Base-by-base conservation (phyloP, 495 filamentous ascomycete genomes). In the Aspergillus saccharolyticus region DNA sequence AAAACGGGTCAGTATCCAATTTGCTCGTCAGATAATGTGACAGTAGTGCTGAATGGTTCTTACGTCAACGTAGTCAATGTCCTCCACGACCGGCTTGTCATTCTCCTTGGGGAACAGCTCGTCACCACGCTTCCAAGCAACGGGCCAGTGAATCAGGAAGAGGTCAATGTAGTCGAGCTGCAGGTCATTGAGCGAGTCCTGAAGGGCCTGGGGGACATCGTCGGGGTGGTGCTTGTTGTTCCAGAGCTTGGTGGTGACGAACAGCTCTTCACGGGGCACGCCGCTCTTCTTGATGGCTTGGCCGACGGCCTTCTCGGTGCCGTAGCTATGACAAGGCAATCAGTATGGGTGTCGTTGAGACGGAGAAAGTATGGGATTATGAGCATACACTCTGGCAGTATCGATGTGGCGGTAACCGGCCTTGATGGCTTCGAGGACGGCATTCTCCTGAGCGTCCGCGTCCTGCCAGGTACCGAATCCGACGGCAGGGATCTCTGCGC, bases 181-280 rank as follows among this genome's bases (percentile, higher is more conserved):
- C 39, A 89, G 78, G 58, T 87, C 82, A 24, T 76, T 66, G 15
- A 89, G 71, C 5, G 86, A 83, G 55, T 82, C 75, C 49, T 84
- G 74, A 55, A 84, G 64, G n/a, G 86, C 84, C 12, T 70, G 69
- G 25, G 66, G 70, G 3, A 86, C 87, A 46, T 84, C 82, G 24
- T 83, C 78, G 1, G 83, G 80, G 52, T 83, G 80, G 59, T 89
- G 86, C 59, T 82, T 78, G 48, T 82, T 81, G 69, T 83, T 86
- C 85, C 85, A 89, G 17, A 89, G 69, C 69, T 90, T 90, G 55
- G 76, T 83, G 4, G 85, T 87, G n/a, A 89, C 72, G 73, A 86
- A 89, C 55, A 88, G 67, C 33, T 88, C 74, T 17, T 79, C 68
- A 42, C 86, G 81, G 19, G 79, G 73, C n/a, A 85, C 65, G 22